Base-by-base conservation (phyloP, 805 yeast species). In the Teunomyces lycoperdinae region DNA sequence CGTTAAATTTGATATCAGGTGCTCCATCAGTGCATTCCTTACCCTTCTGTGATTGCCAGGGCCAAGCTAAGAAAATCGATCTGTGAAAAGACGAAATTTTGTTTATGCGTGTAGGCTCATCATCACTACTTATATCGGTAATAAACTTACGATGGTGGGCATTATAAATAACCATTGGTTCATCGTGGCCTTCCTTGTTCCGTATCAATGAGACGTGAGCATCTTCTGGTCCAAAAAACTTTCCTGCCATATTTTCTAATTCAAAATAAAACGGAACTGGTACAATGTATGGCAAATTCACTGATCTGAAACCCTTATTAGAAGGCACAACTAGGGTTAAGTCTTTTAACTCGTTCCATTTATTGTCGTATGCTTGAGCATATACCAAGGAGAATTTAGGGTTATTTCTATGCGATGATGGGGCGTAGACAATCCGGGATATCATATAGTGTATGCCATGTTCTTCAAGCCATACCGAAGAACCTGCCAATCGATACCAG, bases 381-480 rank as follows among this genome's bases (percentile, higher is more conserved):
- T 57, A 57, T n/a, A 50, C 41, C 36, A 67, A 57, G 42, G 66
- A 60, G 11, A 61, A 52, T 43, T 56, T 53, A 28, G 70, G 68
- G 27, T 57, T 50, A 40, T 65, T 60, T 28, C 62, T 56, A 5
- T 48, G 49, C 8, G 67, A 69, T 9, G 51, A 31, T 9, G 66
- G 64, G n/a, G 41, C 27, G 47, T 51, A 67, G 8, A 64, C 50
- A 9, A 67, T 45, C 46, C 71, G 50, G 11, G 78, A 69, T 27
- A 72, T 73, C 63, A 76, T 64, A 52, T 73, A 59, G 59, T 78
- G 81, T 16, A 76, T 70, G 26, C 77, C 76, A 52, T 76, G 77
- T 30, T 72, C 72, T 34, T 71, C 74, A 24, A 79, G 58, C 81
- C 82, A 79, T n/a, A 77, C 77, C 1, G 80, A 70, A 1, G 81